Conservation (phyloP, 495 filamentous ascomycete genomes). For the Aspergillus carlsbadensis region DNA sequence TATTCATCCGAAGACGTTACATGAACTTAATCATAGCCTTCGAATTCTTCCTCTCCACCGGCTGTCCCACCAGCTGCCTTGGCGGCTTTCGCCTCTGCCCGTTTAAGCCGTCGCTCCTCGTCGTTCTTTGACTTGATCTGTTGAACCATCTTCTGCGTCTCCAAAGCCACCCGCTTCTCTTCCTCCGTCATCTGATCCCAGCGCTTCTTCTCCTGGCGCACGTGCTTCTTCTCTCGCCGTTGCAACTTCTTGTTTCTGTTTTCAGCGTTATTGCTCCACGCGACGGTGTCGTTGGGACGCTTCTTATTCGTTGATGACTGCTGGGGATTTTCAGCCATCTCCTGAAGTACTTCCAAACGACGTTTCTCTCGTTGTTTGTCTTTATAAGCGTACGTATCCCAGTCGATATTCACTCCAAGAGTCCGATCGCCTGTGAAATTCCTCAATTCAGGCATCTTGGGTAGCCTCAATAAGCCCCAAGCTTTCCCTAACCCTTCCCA, state of each 20-base stretch:
- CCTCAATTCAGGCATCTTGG: slow-evolving; percentile 91
- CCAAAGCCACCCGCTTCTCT: slow-evolving; percentile 65
- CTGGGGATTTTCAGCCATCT: slow-evolving; percentile 30
- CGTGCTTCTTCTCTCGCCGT: slow-evolving; percentile 72
- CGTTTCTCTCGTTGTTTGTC: slow-evolving; percentile 76
- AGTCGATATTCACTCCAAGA: slow-evolving; percentile 62
- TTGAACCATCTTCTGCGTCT: slow-evolving; percentile 73
- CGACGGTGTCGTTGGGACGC: slow-evolving; percentile 53
- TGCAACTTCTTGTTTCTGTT: slow-evolving; percentile 61
- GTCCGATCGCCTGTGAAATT: slow-evolving; percentile 62
- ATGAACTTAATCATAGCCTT: slow-evolving; percentile 49
- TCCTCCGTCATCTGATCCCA: slow-evolving; percentile 69
- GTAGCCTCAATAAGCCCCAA: slow-evolving; percentile 82
- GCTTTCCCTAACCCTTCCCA: slow-evolving; percentile 79
- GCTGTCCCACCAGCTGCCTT: slow-evolving; percentile 14
- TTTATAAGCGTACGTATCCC: slow-evolving; percentile 64
- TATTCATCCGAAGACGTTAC: no score
- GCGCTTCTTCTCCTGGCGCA: slow-evolving; percentile 67
- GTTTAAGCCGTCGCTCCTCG: slow-evolving; percentile 25
- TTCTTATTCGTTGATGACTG: slow-evolving; percentile 32
- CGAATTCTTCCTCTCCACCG: slow-evolving; percentile 37
- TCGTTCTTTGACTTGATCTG: slow-evolving; percentile 63
- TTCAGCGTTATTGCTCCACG: slow-evolving; percentile 85
- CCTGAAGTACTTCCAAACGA: slow-evolving; percentile 56
- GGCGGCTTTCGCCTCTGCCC: slow-evolving; percentile 22